A percentile compares a stretch with the other conserved stretches of the same genome.
Conservation (phyloP, 1,284 basidiomycete species). For the Puccinia coronata region DNA sequence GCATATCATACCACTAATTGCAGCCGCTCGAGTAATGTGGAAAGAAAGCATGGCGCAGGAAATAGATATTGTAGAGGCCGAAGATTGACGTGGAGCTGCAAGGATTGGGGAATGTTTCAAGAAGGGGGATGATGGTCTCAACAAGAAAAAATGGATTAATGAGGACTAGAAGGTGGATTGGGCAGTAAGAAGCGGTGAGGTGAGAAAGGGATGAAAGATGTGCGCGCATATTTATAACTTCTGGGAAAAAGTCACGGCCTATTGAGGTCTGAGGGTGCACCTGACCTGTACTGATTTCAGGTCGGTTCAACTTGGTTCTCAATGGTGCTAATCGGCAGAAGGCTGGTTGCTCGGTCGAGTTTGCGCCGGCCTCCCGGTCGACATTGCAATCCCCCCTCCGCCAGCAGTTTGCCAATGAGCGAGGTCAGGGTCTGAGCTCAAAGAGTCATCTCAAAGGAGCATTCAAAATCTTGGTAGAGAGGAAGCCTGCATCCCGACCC, state of each 20-base stretch:
- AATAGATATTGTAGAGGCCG: background rate
- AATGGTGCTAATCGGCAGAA: background rate
- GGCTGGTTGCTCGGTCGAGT: background rate
- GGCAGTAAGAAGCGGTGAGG: no score
- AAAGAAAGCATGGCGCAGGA: background rate
- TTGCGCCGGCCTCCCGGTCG: background rate
- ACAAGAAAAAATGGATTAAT: no score
- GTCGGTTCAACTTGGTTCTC: background rate
- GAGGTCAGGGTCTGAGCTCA: background rate
- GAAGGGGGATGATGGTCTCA: background rate
- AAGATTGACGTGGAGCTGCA: background rate
- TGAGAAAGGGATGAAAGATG: no score
- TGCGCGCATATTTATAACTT: no score
- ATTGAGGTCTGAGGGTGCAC: background rate
- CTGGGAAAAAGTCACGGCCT: background rate
- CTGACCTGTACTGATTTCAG: background rate
- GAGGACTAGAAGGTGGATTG: no score
- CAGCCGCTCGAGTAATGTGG: constrained; percentile 4
- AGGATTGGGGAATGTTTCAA: background rate
- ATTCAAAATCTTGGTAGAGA: no score
- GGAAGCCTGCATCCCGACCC: no score
- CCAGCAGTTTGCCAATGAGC: background rate
- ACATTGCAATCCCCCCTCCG: background rate
- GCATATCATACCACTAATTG: background rate
- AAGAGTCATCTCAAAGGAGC: no score